phyloP scores from a whole-genome alignment of 371 early-diverging fungal genomes.

The Saksenaea vasiformis region DNA sequence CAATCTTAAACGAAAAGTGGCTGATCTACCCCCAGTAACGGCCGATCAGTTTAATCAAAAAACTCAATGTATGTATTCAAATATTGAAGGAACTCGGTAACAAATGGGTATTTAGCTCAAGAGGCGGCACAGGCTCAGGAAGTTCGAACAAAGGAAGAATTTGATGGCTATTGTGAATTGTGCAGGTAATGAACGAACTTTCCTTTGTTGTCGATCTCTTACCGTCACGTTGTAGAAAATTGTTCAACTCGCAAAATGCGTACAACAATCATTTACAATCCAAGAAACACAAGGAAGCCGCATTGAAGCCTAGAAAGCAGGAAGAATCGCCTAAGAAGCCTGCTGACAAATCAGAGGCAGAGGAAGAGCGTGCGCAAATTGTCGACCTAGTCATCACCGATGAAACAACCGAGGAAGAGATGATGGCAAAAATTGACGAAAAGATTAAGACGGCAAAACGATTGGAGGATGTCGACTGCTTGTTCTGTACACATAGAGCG shows the following conservation, averaged over 20 bases:
- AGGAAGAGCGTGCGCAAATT: slow-evolving; percentile 2
- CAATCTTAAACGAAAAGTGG: slow-evolving; percentile 87
- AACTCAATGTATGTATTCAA: slow-evolving; percentile 31
- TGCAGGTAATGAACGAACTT: slow-evolving; percentile 33
- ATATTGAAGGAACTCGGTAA: not conserved
- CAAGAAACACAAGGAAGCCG: slow-evolving; percentile 90
- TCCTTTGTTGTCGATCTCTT: not conserved
- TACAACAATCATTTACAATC: slow-evolving; percentile 85
- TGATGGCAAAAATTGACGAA: slow-evolving; percentile 65
- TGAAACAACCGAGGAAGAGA: slow-evolving; percentile 45
- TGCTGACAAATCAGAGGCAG: slow-evolving; percentile 15
- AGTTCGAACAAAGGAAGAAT: slow-evolving; percentile 21
- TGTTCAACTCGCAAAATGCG: slow-evolving; percentile 78
- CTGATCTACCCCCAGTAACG: slow-evolving; percentile 75
- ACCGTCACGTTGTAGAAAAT: slow-evolving; percentile 47
- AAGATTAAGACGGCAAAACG: slow-evolving; percentile 70
- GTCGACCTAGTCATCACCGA: slow-evolving; percentile 59
- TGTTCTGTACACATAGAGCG: slow-evolving; percentile 77
- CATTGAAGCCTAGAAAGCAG: slow-evolving; percentile 32
- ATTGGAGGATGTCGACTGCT: slow-evolving; percentile 72
- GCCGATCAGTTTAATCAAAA: slow-evolving; percentile 68
- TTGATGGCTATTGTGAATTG: slow-evolving; percentile 37
- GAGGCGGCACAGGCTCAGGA: slow-evolving; percentile 19
- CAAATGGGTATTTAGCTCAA: slow-evolving; percentile 26
- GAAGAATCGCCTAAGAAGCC: not conserved